Evolutionary conservation across 2,329 filamentous ascomycete species (phyloP), one percentile per base, ranked within the genome.

Genomic region (Pseudocercospora ulei): DNA sequence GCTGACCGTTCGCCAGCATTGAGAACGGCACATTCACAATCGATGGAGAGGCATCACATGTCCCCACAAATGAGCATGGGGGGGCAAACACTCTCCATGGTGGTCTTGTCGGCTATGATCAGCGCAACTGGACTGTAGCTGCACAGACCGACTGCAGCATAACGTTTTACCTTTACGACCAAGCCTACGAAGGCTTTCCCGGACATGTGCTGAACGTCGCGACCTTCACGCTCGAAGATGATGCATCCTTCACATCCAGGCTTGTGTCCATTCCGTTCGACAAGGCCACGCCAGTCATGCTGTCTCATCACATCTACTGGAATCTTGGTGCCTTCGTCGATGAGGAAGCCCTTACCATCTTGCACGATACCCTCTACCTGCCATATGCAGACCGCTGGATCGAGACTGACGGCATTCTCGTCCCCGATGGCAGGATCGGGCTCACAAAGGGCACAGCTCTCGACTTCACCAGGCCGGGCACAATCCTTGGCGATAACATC

Each of bases 211-310:
- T 82, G 34, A 77, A 77, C 43, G 76, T 81, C 59, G 70, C 85
- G 46, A 85, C 80, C 3, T 88, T 87, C 62, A 78, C 77, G 0
- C 59, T 87, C 35, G 68, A 67, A 3, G 72, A 76, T 17, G 67
- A 71, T 57, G 72, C 75, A 31, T 61, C 66, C 26, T 86, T 81
- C 80, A 70, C 82, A 55, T 69, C 85, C 52, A 78, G 75, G 62
- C 84, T 87, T 69, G 65, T 77, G 8, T 82, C 81, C 25, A 60
- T 80, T 39, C 67, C 81, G 2, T 76, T 78, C 5, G 82, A 78
- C 18, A 75, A 82, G 64, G 79, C 77, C 64, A 87, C 82, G 4
- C 82, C 82, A 33, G 84, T 88, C 59, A 87, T 88, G 82, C 69
- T 88, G 41, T 82, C 73, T 56, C 75, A 76, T 27, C 76, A 80